These are phyloP conservation scores for Naegleria fowleri DNA, from an alignment of 208 protist genomes.

Conservation along the genomic window DNA sequence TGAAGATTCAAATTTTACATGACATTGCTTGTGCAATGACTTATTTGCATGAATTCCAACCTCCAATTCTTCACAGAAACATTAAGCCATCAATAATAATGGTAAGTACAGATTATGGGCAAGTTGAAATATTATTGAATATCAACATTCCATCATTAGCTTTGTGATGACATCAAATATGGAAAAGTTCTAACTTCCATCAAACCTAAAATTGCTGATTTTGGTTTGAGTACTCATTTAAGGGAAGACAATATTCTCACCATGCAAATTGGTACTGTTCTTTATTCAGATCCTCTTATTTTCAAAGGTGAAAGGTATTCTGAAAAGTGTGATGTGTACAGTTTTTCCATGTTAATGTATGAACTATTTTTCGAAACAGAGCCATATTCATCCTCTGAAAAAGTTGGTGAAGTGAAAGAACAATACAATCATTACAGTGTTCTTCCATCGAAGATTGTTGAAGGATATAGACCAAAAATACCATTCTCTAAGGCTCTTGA, in stretches of 20 bases:
- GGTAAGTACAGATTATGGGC: not conserved
- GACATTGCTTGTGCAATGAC: not conserved
- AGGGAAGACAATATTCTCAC: not conserved
- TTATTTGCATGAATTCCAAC: slow-evolving; percentile 2
- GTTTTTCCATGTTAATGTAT: not conserved
- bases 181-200: not conserved
- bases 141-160: not conserved
- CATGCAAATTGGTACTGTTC: not conserved
- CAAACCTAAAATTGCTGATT: not conserved
- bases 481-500: not conserved
- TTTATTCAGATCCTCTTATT: not conserved
- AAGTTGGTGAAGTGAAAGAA: not conserved
- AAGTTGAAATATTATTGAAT: not conserved
- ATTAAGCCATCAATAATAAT: not conserved
- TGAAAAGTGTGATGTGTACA: not conserved
- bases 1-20: not conserved
- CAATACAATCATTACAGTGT: not conserved
- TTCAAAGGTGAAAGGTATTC: not conserved
- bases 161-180: not conserved
- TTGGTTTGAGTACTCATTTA: not conserved
- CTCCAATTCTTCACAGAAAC: not conserved
- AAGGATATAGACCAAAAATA: not conserved
- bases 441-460: not conserved
- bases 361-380: slow-evolving; percentile 1
- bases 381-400: not conserved